phyloP scores from a whole-genome alignment of 345 rosid species.

The Dipteronia dyeriana region DNA sequence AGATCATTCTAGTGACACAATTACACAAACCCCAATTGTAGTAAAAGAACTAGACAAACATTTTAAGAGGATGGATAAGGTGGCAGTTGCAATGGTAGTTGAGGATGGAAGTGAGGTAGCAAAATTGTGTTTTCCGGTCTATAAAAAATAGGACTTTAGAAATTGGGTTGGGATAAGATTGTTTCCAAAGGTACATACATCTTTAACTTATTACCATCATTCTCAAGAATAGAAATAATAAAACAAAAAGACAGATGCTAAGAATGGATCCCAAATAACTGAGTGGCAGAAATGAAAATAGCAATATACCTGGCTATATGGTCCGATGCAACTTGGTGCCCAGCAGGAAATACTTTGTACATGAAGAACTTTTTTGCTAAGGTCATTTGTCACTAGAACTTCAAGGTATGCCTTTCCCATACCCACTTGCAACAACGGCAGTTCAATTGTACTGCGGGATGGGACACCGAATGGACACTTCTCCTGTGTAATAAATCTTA shows the following conservation, averaged over 20 bases:
- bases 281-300: not conserved
- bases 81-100: not conserved
- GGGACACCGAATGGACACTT: constrained; percentile 97
- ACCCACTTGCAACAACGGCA: constrained; percentile 73
- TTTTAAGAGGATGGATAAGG: not conserved
- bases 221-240: not conserved
- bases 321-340: constrained; percentile 99
- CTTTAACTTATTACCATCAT: not conserved
- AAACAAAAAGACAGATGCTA: not conserved
- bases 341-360: constrained; percentile 95
- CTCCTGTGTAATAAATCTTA: constrained; percentile 81
- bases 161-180: not conserved
- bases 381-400: constrained; percentile 70
- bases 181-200: not conserved
- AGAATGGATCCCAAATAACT: not conserved
- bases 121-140: not conserved
- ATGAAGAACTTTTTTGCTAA: constrained; percentile 85
- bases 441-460: constrained; percentile 91
- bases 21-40: not conserved
- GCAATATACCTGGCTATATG: constrained; percentile 84
- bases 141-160: not conserved
- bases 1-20: not conserved
- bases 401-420: constrained; percentile 80
- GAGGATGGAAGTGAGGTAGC: not conserved
- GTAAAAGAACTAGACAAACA: not conserved